phyloP scores from a whole-genome alignment of 2,329 filamentous ascomycete genomes.

The Epichloe glyceriae region DNA sequence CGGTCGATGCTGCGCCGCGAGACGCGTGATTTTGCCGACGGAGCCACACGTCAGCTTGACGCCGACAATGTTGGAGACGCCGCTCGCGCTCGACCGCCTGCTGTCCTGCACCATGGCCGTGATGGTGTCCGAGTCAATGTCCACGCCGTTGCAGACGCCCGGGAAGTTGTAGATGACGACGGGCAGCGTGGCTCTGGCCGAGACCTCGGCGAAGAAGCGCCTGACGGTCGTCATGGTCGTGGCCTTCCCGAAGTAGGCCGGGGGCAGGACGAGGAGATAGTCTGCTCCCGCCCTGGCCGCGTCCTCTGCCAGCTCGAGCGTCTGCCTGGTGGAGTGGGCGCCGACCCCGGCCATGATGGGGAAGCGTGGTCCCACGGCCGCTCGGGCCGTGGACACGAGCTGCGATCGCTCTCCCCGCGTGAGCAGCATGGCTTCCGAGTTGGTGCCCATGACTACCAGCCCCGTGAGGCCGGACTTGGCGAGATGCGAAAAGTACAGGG shows the following conservation, averaged over 20 bases:
- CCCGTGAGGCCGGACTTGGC: conserved; percentile 35
- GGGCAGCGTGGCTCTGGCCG: conserved; percentile 45
- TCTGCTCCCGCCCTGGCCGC: conserved; percentile 26
- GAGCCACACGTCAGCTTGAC: conserved; percentile 64
- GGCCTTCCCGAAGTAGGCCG: conserved; percentile 23
- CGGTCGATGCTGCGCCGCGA: conserved; percentile 35
- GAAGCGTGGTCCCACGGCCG: conserved; percentile 73
- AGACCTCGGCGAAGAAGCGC: conserved; percentile 25
- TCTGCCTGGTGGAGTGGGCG: conserved; percentile 51
- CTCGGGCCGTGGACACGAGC: conserved; percentile 50
- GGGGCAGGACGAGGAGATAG: conserved; percentile 10
- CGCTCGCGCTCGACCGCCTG: conserved; percentile 9
- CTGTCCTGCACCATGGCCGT: conserved; percentile 14
- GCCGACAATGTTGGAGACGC: conserved; percentile 47
- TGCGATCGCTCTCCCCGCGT: conserved; percentile 45
- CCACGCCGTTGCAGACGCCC: conserved; percentile 51
- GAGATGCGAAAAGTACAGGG: conserved; percentile 38
- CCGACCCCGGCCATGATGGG: conserved; percentile 65
- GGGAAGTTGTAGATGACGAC: conserved; percentile 65
- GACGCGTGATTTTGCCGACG: conserved; percentile 56
- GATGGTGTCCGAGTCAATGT: conserved; percentile 55
- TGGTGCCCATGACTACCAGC: conserved; percentile 41
- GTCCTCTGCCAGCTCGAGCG: conserved; percentile 45
- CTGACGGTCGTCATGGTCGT: conserved; percentile 27
- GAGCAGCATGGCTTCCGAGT: conserved; percentile 42